A percentile compares a stretch with the other conserved stretches of the same genome.
These are phyloP conservation scores for Scutellaria minor DNA, from an alignment of 257 asterid species.

Conservation along the genomic window DNA sequence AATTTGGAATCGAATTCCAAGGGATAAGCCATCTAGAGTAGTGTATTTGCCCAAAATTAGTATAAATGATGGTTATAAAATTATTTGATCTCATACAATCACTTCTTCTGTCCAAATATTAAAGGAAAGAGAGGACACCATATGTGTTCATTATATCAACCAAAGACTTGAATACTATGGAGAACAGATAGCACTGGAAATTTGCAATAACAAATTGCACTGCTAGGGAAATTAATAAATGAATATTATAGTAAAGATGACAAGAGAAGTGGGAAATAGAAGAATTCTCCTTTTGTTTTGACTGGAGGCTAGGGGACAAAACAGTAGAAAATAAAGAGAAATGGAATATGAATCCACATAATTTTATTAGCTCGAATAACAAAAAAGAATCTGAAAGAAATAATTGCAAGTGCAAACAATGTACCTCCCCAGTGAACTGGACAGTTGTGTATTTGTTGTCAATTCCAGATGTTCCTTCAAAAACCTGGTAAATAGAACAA, in stretches of 20 bases:
- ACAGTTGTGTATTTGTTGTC: constrained; percentile 93
- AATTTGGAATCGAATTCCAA: background rate
- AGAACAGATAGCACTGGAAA: background rate
- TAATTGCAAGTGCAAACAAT: constrained; percentile 20
- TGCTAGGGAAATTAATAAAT: background rate
- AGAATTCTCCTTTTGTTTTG: background rate
- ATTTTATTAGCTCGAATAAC: constrained; percentile 3
- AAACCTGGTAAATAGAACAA: constrained; percentile 57
- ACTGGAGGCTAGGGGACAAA: background rate
- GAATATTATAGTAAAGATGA: background rate
- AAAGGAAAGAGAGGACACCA: background rate
- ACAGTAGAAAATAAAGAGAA: background rate
- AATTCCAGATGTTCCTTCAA: constrained; percentile 95
- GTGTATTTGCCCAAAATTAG: background rate
- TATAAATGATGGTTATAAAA: background rate
- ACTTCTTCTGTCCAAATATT: background rate
- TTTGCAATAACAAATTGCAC: background rate
- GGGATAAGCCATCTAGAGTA: background rate
- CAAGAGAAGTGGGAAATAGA: background rate
- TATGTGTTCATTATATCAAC: background rate
- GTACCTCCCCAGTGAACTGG: constrained; percentile 97
- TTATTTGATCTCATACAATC: constrained; percentile 3
- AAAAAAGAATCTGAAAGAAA: constrained; percentile 2
- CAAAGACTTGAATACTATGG: constrained; percentile 3
- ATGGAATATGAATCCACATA: background rate